Percentiles rank a stretch among this genome's conserved stretches.
These are phyloP conservation scores for Polygonum maritimum DNA, from an alignment of 148 eudicot species.

Conservation along the genomic window DNA sequence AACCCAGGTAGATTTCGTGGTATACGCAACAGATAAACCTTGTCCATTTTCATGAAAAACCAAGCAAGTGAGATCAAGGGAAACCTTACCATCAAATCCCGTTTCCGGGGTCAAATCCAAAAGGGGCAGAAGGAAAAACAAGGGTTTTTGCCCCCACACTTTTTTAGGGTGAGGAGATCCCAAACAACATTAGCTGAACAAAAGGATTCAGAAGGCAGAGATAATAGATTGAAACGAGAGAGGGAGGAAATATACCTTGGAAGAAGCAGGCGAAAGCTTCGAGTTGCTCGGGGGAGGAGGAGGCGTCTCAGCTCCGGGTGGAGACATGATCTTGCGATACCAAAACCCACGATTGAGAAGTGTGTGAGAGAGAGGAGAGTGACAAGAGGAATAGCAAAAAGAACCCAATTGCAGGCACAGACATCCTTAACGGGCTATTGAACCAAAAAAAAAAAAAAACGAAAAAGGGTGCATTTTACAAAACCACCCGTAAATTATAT, in stretches of 20 bases:
- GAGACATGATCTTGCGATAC: neutral
- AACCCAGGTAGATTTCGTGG: neutral
- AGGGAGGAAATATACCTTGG: neutral
- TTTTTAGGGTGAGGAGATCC: neutral
- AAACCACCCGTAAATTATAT: no score
- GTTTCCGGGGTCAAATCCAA: neutral
- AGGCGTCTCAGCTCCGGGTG: conserved; percentile 2
- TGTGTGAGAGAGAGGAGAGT: neutral
- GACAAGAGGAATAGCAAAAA: neutral
- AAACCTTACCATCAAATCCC: neutral
- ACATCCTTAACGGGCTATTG: neutral
- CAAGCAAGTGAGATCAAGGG: neutral
- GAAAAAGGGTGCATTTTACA: neutral
- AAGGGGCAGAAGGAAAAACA: neutral
- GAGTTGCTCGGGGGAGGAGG: conserved; percentile 5
- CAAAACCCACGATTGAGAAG: neutral
- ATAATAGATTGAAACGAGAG: neutral
- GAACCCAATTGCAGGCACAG: neutral
- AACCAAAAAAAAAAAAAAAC: neutral
- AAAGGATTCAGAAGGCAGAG: neutral
- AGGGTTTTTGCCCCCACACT: neutral
- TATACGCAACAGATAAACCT: neutral
- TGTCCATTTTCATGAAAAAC: neutral
- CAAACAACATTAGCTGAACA: neutral
- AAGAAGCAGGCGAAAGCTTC: neutral